Evolutionary conservation across 1,139 yeast species (phyloP).

Genomic region (Nakaseomyces uthaithaninus): DNA sequence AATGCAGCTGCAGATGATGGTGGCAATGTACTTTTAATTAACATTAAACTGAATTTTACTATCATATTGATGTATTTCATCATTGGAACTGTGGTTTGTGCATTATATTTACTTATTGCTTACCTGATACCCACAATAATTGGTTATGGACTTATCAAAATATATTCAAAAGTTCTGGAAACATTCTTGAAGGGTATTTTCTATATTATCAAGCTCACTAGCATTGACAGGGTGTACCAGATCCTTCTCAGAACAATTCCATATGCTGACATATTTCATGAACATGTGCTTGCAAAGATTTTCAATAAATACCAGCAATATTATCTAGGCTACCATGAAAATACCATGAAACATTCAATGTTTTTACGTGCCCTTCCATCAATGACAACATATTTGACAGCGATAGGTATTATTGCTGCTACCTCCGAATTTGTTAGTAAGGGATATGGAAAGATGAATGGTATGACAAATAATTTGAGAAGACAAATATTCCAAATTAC

Average conservation of each 20-base stretch:
- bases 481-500: conserved; percentile 45
- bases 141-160: conserved; percentile 33
- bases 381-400: conserved; percentile 41
- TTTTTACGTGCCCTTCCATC: conserved; percentile 35
- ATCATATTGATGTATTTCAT: conserved; percentile 25
- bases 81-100: conserved; percentile 38
- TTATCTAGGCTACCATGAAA: conserved; percentile 17
- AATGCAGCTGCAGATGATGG: conserved; percentile 9
- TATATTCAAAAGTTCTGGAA: conserved; percentile 14
- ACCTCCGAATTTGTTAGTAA: conserved; percentile 40
- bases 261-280: not conserved
- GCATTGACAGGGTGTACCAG: conserved; percentile 8
- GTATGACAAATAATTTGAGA: conserved; percentile 29
- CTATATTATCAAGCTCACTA: conserved; percentile 11
- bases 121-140: conserved; percentile 50
- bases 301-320: conserved; percentile 9
- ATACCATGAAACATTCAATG: conserved; percentile 20
- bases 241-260: conserved; percentile 10
- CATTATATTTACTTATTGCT: conserved; percentile 39
- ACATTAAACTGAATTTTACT: conserved; percentile 20
- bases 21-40: conserved; percentile 19
- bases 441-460: conserved; percentile 41
- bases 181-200: conserved; percentile 15
- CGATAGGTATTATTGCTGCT: conserved; percentile 40
- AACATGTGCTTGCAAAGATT: conserved; percentile 10